phyloP scores from a whole-genome alignment of 2,329 filamentous ascomycete genomes.

The Pseudocercospora eumusae region DNA sequence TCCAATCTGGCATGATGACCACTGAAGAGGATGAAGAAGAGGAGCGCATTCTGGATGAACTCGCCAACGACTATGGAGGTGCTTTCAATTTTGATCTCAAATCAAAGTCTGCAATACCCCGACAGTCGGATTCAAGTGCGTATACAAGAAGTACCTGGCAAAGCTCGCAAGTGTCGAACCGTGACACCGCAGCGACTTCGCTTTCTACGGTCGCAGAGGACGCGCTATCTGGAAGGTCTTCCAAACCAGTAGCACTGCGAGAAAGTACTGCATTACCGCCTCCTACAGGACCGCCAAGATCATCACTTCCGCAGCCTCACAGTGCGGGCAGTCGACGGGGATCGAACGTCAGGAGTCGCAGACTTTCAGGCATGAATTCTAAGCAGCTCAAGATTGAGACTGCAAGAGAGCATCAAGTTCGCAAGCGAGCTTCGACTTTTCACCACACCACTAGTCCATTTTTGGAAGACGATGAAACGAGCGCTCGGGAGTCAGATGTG shows the following conservation, averaged over 20 bases:
- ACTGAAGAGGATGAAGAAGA: constrained; percentile 48
- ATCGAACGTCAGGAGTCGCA: constrained; percentile 59
- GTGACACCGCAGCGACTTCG: constrained; percentile 66
- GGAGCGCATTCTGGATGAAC: constrained; percentile 70
- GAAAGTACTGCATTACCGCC: constrained; percentile 36
- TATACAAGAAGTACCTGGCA: constrained; percentile 78
- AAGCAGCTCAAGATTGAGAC: constrained; percentile 92
- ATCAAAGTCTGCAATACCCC: constrained; percentile 67
- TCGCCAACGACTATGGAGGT: constrained; percentile 76
- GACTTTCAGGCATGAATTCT: constrained; percentile 75
- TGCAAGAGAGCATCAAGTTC: constrained; percentile 39
- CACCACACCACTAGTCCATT: constrained; percentile 33
- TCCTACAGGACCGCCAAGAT: constrained; percentile 31
- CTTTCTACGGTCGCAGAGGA: constrained; percentile 74
- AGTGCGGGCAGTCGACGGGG: constrained; percentile 24
- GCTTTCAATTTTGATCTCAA: constrained; percentile 75
- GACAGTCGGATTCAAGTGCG: constrained; percentile 80
- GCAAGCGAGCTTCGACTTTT: constrained; percentile 39
- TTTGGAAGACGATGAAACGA: constrained; percentile 29
- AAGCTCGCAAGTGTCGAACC: constrained; percentile 62
- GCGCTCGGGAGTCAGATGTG: constrained; percentile 12
- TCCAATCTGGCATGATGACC: constrained; percentile 16
- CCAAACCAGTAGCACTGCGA: constrained; percentile 33
- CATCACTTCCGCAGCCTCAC: constrained; percentile 30
- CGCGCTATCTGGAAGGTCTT: constrained; percentile 43